Evolutionary conservation across 2,329 filamentous ascomycete genomes (phyloP).

Genomic region (Verticillium dahliae): DNA sequence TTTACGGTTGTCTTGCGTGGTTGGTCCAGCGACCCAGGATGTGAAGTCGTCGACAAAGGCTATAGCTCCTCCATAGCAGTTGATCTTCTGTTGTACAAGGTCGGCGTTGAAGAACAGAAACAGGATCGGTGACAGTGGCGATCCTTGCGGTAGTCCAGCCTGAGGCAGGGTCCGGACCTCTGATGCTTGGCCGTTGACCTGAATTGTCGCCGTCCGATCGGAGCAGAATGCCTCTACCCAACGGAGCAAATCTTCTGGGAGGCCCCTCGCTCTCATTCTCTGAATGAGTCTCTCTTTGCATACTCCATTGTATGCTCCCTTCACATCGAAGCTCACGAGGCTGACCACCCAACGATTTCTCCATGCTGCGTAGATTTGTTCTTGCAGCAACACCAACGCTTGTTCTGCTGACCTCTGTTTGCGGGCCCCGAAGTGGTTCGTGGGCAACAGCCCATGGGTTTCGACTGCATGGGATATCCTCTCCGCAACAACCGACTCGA

Average conservation of each 20-base stretch:
- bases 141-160: slow-evolving; percentile 22
- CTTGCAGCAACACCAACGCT: no score
- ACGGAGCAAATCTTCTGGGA: no score
- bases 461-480: slow-evolving; percentile 3
- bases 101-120: slow-evolving; percentile 24
- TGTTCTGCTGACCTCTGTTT: slow-evolving; percentile 2
- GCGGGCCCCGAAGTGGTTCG: slow-evolving; percentile 3
- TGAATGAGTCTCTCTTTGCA: no score
- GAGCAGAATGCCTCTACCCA: no score
- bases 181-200: slow-evolving; percentile 11
- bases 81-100: slow-evolving; percentile 19
- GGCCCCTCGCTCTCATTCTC: no score
- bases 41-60: slow-evolving; percentile 9
- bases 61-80: slow-evolving; percentile 16
- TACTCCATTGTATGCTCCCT: no score
- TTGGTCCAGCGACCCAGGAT: background rate
- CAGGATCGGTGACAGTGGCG: slow-evolving; percentile 25
- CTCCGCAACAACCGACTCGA: slow-evolving; percentile 1
- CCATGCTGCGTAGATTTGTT: no score
- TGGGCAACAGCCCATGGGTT: background rate
- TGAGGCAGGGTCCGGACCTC: slow-evolving; percentile 10
- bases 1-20: slow-evolving; percentile 5
- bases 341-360: no score
- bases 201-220: no score
- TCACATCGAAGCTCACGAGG: no score